phyloP scores from a whole-genome alignment of 2,329 filamentous ascomycete genomes.

The Ophiostoma ulmi region DNA sequence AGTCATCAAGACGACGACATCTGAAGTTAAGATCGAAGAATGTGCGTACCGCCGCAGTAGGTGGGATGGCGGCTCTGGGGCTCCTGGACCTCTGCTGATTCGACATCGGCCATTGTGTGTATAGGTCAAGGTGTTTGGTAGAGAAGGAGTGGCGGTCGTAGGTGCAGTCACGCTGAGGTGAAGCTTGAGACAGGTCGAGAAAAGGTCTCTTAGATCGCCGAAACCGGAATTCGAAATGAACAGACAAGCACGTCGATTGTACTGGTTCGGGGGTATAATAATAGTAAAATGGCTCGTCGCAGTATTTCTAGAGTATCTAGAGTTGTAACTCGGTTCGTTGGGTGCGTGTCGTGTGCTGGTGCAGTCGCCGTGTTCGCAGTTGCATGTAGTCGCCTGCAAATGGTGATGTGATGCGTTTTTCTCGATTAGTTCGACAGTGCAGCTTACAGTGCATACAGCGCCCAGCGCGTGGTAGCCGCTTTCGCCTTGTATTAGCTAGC shows the following conservation, averaged over 20 bases:
- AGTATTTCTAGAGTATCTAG: neutral
- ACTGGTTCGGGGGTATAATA: neutral
- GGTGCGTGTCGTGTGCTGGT: neutral
- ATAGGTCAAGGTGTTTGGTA: neutral
- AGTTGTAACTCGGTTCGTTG: neutral
- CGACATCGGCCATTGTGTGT: constrained; percentile 49
- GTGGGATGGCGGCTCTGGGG: constrained; percentile 48
- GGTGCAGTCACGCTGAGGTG: neutral
- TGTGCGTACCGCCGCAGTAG: constrained; percentile 54
- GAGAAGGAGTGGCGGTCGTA: neutral
- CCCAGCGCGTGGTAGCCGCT: neutral
- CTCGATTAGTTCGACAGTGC: neutral
- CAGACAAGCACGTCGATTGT: neutral
- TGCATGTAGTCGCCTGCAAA: constrained; percentile 6
- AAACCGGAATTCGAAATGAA: neutral
- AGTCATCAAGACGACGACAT: neutral
- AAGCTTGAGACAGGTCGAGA: neutral
- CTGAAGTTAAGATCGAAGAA: neutral
- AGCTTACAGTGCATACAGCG: neutral
- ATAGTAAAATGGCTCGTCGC: neutral
- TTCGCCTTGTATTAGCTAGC: neutral
- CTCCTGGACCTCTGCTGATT: constrained; percentile 44
- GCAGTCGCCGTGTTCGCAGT: neutral
- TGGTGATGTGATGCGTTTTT: constrained; percentile 15
- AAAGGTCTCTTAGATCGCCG: neutral